Conservation (phyloP, 2,329 filamentous ascomycete species). For the Ascochyta lentis region DNA sequence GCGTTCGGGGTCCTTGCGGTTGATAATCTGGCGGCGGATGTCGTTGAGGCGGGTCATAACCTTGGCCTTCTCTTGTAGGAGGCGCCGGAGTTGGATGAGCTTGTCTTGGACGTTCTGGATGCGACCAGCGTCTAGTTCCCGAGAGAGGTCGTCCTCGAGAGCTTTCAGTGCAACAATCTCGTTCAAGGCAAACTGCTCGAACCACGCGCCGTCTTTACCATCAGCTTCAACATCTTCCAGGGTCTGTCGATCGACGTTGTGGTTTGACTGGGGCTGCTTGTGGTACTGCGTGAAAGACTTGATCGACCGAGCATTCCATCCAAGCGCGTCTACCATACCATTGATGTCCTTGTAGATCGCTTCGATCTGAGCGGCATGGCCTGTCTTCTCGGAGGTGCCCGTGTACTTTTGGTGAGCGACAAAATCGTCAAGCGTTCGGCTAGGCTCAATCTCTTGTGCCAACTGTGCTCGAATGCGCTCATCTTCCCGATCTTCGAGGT, state of each 20-base stretch:
- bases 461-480: slow-evolving; percentile 71
- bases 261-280: slow-evolving; percentile 49
- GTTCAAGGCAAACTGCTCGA: slow-evolving; percentile 75
- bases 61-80: slow-evolving; percentile 73
- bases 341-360: slow-evolving; percentile 78
- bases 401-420: slow-evolving; percentile 62
- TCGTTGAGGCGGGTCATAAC: slow-evolving; percentile 76
- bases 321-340: slow-evolving; percentile 92
- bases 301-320: slow-evolving; percentile 78
- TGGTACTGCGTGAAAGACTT: slow-evolving; percentile 71
- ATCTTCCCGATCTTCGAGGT: slow-evolving; percentile 65
- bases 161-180: slow-evolving; percentile 73
- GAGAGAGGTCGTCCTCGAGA: slow-evolving; percentile 68
- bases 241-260: slow-evolving; percentile 68
- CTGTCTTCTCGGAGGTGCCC: slow-evolving; percentile 49
- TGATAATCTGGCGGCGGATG: slow-evolving; percentile 75
- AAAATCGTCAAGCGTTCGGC: slow-evolving; percentile 70
- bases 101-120: slow-evolving; percentile 73
- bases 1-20: slow-evolving; percentile 71
- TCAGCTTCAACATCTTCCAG: slow-evolving; percentile 57
- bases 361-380: slow-evolving; percentile 57
- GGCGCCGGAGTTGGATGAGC: slow-evolving; percentile 69
- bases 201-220: slow-evolving; percentile 50
- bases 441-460: slow-evolving; percentile 66
- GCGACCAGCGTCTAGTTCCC: slow-evolving; percentile 70